phyloP scores from a whole-genome alignment of 371 early-diverging fungal genomes.

The Syncephalastrum monosporum region DNA sequence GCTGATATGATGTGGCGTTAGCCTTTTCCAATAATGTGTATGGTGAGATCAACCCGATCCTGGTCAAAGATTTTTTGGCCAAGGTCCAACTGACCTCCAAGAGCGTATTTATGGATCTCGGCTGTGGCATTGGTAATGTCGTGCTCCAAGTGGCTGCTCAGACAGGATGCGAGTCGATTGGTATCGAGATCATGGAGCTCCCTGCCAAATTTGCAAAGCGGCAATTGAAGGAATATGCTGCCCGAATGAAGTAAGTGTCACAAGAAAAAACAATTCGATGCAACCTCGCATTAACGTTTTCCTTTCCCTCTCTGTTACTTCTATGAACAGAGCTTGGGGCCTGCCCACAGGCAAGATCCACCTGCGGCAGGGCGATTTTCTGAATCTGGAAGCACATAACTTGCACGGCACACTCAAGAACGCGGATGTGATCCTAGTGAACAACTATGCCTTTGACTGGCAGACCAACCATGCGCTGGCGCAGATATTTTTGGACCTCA shows the following conservation, averaged over 20 bases:
- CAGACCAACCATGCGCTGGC: constrained; percentile 80
- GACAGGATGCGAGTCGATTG: constrained; percentile 79
- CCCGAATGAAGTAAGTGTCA: constrained; percentile 69
- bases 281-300: not conserved
- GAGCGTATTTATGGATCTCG: constrained; percentile 89
- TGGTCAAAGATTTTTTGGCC: constrained; percentile 83
- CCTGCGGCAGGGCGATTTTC: constrained; percentile 76
- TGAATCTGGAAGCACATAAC: constrained; percentile 56
- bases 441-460: constrained; percentile 91
- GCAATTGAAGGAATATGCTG: constrained; percentile 81
- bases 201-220: constrained; percentile 79
- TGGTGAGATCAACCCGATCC: constrained; percentile 88
- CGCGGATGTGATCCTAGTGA: constrained; percentile 92
- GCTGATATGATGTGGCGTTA: constrained; percentile 13
- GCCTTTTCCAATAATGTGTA: constrained; percentile 95
- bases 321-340: constrained; percentile 52
- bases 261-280: not conserved
- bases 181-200: constrained; percentile 92
- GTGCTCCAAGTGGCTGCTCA: constrained; percentile 93
- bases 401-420: constrained; percentile 66
- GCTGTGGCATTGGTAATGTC: constrained; percentile 95
- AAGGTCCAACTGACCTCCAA: constrained; percentile 63
- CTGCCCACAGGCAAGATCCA: constrained; percentile 64
- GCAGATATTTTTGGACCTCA: constrained; percentile 85
- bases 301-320: not conserved